Conservation (phyloP, 2,329 filamentous ascomycete species). For the Claviceps pusilla region DNA sequence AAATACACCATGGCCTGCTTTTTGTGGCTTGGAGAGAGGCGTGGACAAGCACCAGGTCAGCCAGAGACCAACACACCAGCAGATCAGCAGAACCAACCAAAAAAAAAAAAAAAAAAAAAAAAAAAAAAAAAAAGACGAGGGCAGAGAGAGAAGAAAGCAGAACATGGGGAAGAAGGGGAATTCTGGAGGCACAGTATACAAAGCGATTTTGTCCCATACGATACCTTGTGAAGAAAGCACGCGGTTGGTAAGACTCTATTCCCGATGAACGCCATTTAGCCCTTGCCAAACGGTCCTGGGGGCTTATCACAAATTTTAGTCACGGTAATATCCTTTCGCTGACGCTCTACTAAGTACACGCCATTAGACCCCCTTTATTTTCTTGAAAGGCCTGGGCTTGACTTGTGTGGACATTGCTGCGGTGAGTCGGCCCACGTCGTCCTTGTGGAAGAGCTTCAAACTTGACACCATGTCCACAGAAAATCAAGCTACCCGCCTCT, state of each 20-base stretch:
- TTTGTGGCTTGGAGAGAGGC: not conserved
- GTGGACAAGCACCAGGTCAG: slow-evolving; percentile 1
- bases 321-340: too few species aligned
- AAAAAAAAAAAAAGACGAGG: not conserved
- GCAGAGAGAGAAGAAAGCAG: not conserved
- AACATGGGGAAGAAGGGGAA: not conserved
- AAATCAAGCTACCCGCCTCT: slow-evolving; percentile 1
- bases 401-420: not conserved
- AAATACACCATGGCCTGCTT: not conserved
- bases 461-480: not conserved
- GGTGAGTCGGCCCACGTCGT: not conserved
- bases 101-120: not conserved
- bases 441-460: not conserved
- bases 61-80: not conserved
- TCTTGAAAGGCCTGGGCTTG: not conserved
- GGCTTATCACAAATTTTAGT: too few species aligned
- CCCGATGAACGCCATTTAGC: not conserved
- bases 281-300: not conserved
- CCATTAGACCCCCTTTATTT: not conserved
- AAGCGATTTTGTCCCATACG: too few species aligned
- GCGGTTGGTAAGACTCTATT: not conserved
- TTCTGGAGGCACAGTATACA: not conserved
- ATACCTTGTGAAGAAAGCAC: not conserved
- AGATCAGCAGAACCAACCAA: not conserved
- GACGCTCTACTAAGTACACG: not conserved